Base-by-base conservation (phyloP, 2,329 filamentous ascomycete species). In the Rutstroemia sp. region DNA sequence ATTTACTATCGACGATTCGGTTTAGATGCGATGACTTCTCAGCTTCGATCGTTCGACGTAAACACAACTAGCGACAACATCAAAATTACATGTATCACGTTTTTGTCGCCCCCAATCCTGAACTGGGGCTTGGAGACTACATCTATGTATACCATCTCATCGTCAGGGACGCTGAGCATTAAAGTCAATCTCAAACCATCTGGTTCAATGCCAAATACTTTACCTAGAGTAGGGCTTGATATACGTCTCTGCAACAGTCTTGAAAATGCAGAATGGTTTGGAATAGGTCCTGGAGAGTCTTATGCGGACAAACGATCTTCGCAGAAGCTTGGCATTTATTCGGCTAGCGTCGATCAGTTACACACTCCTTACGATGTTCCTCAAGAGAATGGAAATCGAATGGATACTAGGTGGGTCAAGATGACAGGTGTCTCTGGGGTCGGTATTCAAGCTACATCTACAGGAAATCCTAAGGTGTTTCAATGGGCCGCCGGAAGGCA, bases 271-370 rank as follows among this genome's bases (percentile, higher is more conserved):
- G 68, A 71, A 9, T 89, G 85, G 85, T 87, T 83, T 63, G 85
- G 86, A 5, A 79, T 82, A 4, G 86, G 86, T 0, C 82, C 83
- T 0, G 81, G 81, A 2, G 84, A 88, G 67, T 80, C 76, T 10
- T 89, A 88, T 72, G 71, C 73, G 16, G 86, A 89, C 70, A 84
- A 79, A 72, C 86, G 87, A 66, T 66, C 74, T 17, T 78, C 79
- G 2, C 83, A 87, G 64, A 70, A 71, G 1, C 69, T 86, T 3
- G 83, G 82, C 9, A 78, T 76, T 45, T 83, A 76, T 70, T 71
- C 72, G 2, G 63, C 67, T 7, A 64, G 61, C 1, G 70, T 83
- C 1, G 76, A 79, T 48, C 72, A 76, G 0, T 71, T 88, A 0
- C 79, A 77, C 67, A 74, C 78, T 2, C 74, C 79, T 41, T 87